Base-by-base conservation (phyloP, 1,284 basidiomycete species). In the Porodaedalea pini region DNA sequence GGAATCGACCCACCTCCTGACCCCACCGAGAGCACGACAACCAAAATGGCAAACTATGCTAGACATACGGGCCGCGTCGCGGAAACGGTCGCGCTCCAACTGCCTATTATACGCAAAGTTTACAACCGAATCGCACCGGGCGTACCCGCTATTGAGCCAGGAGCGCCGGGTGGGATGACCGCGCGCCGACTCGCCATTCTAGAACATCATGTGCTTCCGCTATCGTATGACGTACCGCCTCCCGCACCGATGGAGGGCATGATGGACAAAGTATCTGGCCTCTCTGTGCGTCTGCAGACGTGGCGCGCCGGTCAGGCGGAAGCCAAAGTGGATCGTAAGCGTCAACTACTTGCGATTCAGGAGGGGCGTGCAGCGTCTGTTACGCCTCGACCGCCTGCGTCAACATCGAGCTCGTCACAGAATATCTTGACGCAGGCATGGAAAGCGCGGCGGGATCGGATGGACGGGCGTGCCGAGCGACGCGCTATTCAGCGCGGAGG, bases 1-100 rank as follows among this genome's bases (percentile, higher is more conserved):
- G 62, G 61, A 3, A 11, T 47, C 13, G 59, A 56, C 17, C 32
- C 54, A 23, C 8, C 19, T n/a, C 17, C 53, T 23, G 21, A 34
- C 5, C 27, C 37, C 6, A 17, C 13, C 13, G 53, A 36, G 29
- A 25, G 17, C n/a, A 39, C 50, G 10, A 10, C 23, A 25, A 11
- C n/a, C n/a, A 53, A 39, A 23, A 19, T 29, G 21, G 21, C 4
- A 23, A 44, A 34, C 5, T 31, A 27, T 19, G 25, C 27, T 6
- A 39, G 19, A 15, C 13, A n/a, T 2, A 27, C 23, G 21, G 53
- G 53, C 17, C 27, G 37, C 23, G 36, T 39, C 13, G 41, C 53
- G 29, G 43, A 49, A 17, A 53, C 39, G 25, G 39, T 53, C 15
- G 39, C 39, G 34, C 34, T 55, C 11, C 43, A 41, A 2, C 43